Evolutionary conservation across 352 stramenopile species (phyloP), one percentile per base, ranked within the genome.

Genomic region (Pythium utonaiense): DNA sequence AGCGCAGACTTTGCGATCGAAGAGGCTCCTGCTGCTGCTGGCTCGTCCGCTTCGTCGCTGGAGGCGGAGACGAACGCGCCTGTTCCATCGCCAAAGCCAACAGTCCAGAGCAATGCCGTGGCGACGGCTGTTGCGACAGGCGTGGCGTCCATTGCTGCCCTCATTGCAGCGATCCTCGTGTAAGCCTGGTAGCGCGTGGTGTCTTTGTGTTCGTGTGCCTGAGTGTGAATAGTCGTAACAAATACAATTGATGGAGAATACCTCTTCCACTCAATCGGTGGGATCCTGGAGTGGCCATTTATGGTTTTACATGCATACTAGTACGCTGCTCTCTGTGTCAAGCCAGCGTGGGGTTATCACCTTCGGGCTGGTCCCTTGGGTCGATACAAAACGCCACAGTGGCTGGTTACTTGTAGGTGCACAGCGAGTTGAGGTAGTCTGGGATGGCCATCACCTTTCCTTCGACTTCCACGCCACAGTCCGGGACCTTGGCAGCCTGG

Each of bases 341-440:
- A 33, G 28, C 5, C 28, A 33, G 5, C 28, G 28, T 33, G 28
- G 28, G 28, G 28, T 33, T 10, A 33, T 33, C 28, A 9, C 28
- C 28, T 33, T 33, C n/a, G n/a, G n/a, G n/a, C n/a, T n/a, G n/a
- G n/a, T n/a, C n/a, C n/a, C n/a, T n/a, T n/a, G n/a, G n/a, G n/a
- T n/a, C n/a, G n/a, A n/a, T n/a, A n/a, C n/a, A n/a, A n/a, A n/a
- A n/a, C n/a, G n/a, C n/a, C n/a, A n/a, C n/a, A n/a, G n/a, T n/a
- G 9, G 28, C 28, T 10, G 28, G 5, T 27, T 31, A 44, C 50
- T 16, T 49, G 57, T 6, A 25, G 24, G 27, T 66, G 52, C 69
- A 75, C n/a, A 75, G 41, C 12, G 47, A 53, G n/a, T 40, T 41
- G 47, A 75, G 64, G 53, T 66, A 75, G 13, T 53, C 53, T 22